These are phyloP conservation scores for Dipteronia sinensis DNA, from an alignment of 345 rosid genomes.

Conservation along the genomic window DNA sequence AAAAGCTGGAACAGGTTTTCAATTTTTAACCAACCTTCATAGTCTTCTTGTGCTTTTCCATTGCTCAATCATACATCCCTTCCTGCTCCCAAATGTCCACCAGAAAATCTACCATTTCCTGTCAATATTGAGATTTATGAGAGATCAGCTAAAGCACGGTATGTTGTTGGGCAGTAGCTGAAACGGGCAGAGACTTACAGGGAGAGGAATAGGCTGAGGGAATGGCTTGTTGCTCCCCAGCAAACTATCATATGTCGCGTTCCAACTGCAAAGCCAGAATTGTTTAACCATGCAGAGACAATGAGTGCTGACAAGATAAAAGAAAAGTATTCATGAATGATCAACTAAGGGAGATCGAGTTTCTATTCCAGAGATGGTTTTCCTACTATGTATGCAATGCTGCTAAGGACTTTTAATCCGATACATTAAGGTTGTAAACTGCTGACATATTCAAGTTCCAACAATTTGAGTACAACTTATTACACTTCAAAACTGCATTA, in stretches of 20 bases:
- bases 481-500: neutral
- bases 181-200: conserved; percentile 45
- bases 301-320: conserved; percentile 43
- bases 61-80: conserved; percentile 74
- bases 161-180: neutral
- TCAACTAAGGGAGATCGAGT: neutral
- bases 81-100: conserved; percentile 94
- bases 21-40: conserved; percentile 28
- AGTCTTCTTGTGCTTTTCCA: conserved; percentile 23
- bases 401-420: neutral
- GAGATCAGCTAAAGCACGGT: neutral
- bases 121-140: conserved; percentile 16
- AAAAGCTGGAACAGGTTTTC: conserved; percentile 7
- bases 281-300: conserved; percentile 39
- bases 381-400: neutral
- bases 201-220: conserved; percentile 73
- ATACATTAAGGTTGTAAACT: neutral
- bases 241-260: conserved; percentile 67
- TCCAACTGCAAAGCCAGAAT: conserved; percentile 69
- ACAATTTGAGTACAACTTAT: neutral
- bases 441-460: neutral
- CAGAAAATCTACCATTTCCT: conserved; percentile 97
- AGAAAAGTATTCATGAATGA: conserved; percentile 26
- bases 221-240: conserved; percentile 86
- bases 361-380: conserved; percentile 4